A percentile compares a stretch with the other conserved stretches of the same genome.
Conservation (phyloP, 805 yeast genomes). For the Blastobotrys parvus region DNA sequence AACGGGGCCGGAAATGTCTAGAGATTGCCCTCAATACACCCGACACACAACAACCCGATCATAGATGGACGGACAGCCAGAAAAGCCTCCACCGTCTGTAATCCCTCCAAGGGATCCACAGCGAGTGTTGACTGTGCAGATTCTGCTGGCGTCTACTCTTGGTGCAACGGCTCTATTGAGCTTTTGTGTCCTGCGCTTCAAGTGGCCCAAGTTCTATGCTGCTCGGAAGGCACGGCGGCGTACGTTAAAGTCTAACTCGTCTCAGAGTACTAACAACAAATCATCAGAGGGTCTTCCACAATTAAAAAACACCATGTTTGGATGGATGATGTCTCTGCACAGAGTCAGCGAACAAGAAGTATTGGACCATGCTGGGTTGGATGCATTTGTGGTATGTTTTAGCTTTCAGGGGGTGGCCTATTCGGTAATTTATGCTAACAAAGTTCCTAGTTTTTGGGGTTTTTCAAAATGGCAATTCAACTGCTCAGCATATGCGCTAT, state of each 20-base stretch:
- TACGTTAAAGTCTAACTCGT: neutral
- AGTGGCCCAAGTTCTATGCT: slow-evolving; percentile 76
- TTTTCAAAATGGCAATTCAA: slow-evolving; percentile 81
- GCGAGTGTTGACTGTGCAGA: slow-evolving; percentile 69
- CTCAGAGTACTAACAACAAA: neutral
- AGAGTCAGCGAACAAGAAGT: slow-evolving; percentile 65
- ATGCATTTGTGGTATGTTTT: slow-evolving; percentile 91
- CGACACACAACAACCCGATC: too few species aligned
- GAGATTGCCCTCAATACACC: too few species aligned
- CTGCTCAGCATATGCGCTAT: slow-evolving; percentile 55
- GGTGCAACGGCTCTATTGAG: slow-evolving; percentile 62
- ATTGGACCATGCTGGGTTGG: slow-evolving; percentile 84
- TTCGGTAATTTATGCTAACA: too few species aligned
- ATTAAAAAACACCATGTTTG: slow-evolving; percentile 56
- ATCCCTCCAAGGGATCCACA: slow-evolving; percentile 10
- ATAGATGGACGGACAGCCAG: too few species aligned
- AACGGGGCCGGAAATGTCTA: too few species aligned
- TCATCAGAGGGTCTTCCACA: slow-evolving; percentile 33
- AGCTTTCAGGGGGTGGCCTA: too few species aligned
- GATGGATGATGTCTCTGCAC: slow-evolving; percentile 70
- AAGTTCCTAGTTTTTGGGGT: slow-evolving; percentile 80
- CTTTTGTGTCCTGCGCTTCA: slow-evolving; percentile 62
- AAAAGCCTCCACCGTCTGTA: too few species aligned
- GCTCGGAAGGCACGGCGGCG: slow-evolving; percentile 56
- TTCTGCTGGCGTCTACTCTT: slow-evolving; percentile 55